Percentiles rank a stretch among this genome's conserved stretches.
Evolutionary conservation across 2,329 filamentous ascomycete genomes (phyloP).

Genomic region (Penicillium hordei): DNA sequence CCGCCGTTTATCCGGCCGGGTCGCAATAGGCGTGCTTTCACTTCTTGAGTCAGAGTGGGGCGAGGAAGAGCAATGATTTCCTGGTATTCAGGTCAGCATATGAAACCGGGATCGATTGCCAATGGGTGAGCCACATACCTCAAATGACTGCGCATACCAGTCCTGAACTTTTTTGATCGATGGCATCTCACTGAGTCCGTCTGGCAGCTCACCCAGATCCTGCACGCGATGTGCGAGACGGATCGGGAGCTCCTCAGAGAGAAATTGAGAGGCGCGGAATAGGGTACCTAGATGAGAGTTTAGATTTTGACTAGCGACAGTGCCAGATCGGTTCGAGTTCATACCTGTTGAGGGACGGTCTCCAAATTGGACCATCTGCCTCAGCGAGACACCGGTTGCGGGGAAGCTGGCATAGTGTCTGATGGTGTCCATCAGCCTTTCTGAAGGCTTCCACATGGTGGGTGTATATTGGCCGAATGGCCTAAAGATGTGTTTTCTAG

Average conservation of each 20-base stretch:
- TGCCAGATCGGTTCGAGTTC: conserved; percentile 33
- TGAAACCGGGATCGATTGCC: background rate
- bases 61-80: conserved; percentile 87
- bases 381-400: conserved; percentile 89
- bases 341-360: conserved; percentile 86
- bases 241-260: conserved; percentile 96
- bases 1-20: conserved; percentile 54
- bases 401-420: conserved; percentile 96
- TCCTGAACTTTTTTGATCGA: conserved; percentile 93
- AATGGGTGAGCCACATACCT: conserved; percentile 59
- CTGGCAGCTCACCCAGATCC: conserved; percentile 86
- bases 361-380: conserved; percentile 99
- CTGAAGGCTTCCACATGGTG: conserved; percentile 87
- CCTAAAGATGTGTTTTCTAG: conserved; percentile 10
- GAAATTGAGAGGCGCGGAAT: conserved; percentile 96
- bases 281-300: conserved; percentile 67
- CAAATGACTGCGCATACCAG: conserved; percentile 99
- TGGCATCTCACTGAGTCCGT: conserved; percentile 96
- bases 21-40: conserved; percentile 72
- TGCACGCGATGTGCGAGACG: conserved; percentile 93
- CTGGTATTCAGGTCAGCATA: conserved; percentile 40
- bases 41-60: conserved; percentile 71
- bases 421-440: conserved; percentile 94
- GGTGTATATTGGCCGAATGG: conserved; percentile 29
- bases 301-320: background rate